A percentile compares a stretch with the other conserved stretches of the same genome.
These are phyloP conservation scores for Dalbergia cultrata DNA, from an alignment of 306 rosid species.

Conservation along the genomic window DNA sequence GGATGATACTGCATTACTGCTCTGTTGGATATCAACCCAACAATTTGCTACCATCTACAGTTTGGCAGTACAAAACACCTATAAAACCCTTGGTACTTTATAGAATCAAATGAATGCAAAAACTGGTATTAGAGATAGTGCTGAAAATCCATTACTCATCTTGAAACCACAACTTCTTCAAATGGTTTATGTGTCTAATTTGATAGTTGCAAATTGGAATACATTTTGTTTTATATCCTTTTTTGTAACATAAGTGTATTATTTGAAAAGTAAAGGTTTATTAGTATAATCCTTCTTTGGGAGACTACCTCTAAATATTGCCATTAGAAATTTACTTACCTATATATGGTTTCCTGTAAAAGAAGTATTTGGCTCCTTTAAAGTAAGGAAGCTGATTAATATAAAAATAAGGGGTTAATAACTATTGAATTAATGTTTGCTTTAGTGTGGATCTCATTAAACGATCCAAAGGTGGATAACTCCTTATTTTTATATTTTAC, in stretches of 20 bases:
- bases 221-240: background rate
- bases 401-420: too few relatives aligned
- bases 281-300: background rate
- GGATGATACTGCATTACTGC: background rate
- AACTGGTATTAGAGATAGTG: background rate
- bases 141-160: background rate
- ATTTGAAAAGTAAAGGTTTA: background rate
- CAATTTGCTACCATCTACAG: background rate
- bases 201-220: background rate
- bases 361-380: background rate
- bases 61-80: background rate
- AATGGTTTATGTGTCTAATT: background rate
- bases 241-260: background rate
- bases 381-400: too few relatives aligned
- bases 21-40: background rate
- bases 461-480: too few relatives aligned
- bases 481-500: too few relatives aligned
- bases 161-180: background rate
- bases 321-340: background rate
- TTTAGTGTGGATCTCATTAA: too few relatives aligned
- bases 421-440: too few relatives aligned
- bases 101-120: background rate
- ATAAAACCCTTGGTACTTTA: conserved; percentile 3
- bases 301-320: background rate
- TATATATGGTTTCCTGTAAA: background rate